These are phyloP conservation scores for Podospora didyma DNA, from an alignment of 495 filamentous ascomycete genomes.

Conservation along the genomic window DNA sequence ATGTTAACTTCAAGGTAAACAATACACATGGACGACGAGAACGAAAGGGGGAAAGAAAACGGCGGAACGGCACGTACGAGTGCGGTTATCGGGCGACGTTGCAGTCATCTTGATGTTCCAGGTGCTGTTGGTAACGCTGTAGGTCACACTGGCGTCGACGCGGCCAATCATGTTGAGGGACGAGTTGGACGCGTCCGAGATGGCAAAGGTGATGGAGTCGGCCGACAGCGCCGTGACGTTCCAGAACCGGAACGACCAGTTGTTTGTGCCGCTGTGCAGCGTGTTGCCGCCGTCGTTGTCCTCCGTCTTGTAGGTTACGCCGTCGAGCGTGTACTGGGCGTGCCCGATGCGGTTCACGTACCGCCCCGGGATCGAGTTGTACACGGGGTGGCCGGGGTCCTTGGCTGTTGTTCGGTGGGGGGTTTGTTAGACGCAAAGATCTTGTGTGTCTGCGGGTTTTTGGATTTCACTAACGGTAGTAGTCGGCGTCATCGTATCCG, in stretches of 20 bases:
- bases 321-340: constrained; percentile 49
- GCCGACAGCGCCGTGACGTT: constrained; percentile 52
- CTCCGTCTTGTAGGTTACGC: constrained; percentile 44
- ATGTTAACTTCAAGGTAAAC: too few relatives aligned
- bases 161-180: constrained; percentile 69
- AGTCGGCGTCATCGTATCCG: constrained; percentile 47
- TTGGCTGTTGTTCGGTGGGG: constrained; percentile 34
- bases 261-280: constrained; percentile 57
- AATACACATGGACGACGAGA: constrained; percentile 10
- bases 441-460: neutral
- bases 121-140: constrained; percentile 49
- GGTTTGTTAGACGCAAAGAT: neutral
- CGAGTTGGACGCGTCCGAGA: constrained; percentile 61
- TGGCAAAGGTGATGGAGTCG: constrained; percentile 74
- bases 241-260: constrained; percentile 54
- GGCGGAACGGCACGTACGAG: constrained; percentile 34
- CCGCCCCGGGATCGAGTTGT: constrained; percentile 49
- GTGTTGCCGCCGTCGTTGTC: constrained; percentile 56
- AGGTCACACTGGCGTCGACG: constrained; percentile 70
- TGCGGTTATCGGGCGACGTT: constrained; percentile 43
- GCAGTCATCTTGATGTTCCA: constrained; percentile 55
- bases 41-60: neutral
- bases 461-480: constrained; percentile 40
- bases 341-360: constrained; percentile 57
- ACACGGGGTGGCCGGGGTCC: constrained; percentile 47